phyloP scores from a whole-genome alignment of 441 rosid genomes.

The Hura crepitans region DNA sequence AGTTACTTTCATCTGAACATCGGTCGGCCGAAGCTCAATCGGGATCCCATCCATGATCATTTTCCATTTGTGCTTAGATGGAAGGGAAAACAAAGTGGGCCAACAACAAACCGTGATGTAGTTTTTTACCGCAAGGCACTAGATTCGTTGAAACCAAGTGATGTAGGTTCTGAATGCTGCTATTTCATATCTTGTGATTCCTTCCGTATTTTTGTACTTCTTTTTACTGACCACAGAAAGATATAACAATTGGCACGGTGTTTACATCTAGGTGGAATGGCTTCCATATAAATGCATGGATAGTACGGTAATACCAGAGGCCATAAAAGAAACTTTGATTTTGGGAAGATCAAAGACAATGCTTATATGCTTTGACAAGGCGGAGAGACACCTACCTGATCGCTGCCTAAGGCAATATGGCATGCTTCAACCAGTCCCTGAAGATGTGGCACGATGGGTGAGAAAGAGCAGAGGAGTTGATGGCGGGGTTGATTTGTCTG shows the following conservation, averaged over 20 bases:
- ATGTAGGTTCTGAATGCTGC: slow-evolving; percentile 40
- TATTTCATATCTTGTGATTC: slow-evolving; percentile 12
- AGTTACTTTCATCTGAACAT: slow-evolving; percentile 89
- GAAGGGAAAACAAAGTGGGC: slow-evolving; percentile 98
- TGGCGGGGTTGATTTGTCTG: slow-evolving; percentile 92
- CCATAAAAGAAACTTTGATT: slow-evolving; percentile 52
- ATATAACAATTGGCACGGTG: slow-evolving; percentile 14
- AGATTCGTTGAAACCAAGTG: slow-evolving; percentile 67
- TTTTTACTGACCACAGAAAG: slow-evolving; percentile 10
- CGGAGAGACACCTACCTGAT: slow-evolving; percentile 97
- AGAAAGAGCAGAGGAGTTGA: slow-evolving; percentile 95
- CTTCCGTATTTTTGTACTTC: slow-evolving; percentile 11
- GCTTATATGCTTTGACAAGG: slow-evolving; percentile 97
- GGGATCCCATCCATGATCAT: slow-evolving; percentile 71
- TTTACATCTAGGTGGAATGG: slow-evolving; percentile 72
- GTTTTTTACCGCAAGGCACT: slow-evolving; percentile 83
- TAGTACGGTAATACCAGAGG: slow-evolving; percentile 61
- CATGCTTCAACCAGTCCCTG: slow-evolving; percentile 74
- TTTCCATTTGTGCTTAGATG: slow-evolving; percentile 87
- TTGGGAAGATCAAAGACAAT: slow-evolving; percentile 92
- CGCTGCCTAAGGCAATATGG: slow-evolving; percentile 90
- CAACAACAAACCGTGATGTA: slow-evolving; percentile 87
- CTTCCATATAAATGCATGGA: slow-evolving; percentile 77
- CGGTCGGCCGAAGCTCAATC: slow-evolving; percentile 86
- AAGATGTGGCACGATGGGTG: slow-evolving; percentile 85